A percentile compares a stretch with the other conserved stretches of the same genome.
Conservation (phyloP, 2,329 filamentous ascomycete species). For the Atkinsonella texensis region DNA sequence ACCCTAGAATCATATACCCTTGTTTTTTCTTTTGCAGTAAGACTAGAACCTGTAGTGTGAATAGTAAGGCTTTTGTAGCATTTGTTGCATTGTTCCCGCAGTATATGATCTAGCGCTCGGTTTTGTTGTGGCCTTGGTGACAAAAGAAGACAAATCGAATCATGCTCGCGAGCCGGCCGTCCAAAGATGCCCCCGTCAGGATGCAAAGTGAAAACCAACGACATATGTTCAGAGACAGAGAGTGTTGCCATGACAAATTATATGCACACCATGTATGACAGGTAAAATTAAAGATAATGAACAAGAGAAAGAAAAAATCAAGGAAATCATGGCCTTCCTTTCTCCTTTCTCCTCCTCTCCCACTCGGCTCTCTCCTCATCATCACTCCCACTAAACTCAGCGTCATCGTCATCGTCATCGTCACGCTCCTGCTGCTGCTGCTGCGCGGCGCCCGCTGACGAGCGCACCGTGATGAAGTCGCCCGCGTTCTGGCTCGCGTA, state of each 20-base stretch:
- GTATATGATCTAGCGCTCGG: background rate
- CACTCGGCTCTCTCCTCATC: conserved; percentile 52
- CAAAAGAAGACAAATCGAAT: background rate
- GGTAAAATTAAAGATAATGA: background rate
- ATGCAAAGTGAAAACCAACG: background rate
- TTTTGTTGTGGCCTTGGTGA: background rate
- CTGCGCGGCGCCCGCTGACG: conserved; percentile 5
- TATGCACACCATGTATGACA: background rate
- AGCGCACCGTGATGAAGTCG: conserved; percentile 36
- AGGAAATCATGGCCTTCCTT: conserved; percentile 14
- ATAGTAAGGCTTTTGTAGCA: conserved; percentile 1
- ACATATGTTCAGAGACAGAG: no score
- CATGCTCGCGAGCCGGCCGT: background rate
- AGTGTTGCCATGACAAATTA: background rate
- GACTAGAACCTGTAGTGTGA: conserved; percentile 3
- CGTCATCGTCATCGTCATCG: conserved; percentile 36
- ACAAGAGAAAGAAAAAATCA: background rate
- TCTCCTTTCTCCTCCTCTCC: conserved; percentile 38
- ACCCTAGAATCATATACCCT: conserved; percentile 5
- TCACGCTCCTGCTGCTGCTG: background rate
- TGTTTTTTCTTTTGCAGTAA: conserved; percentile 3
- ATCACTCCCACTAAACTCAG: conserved; percentile 52
- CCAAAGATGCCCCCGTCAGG: background rate
- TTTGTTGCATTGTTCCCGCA: background rate
- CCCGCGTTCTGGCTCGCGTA: conserved; percentile 47